Percentiles rank a stretch among this genome's conserved stretches.
Conservation (phyloP, 495 filamentous ascomycete genomes). For the Lasiosphaeria ovina region DNA sequence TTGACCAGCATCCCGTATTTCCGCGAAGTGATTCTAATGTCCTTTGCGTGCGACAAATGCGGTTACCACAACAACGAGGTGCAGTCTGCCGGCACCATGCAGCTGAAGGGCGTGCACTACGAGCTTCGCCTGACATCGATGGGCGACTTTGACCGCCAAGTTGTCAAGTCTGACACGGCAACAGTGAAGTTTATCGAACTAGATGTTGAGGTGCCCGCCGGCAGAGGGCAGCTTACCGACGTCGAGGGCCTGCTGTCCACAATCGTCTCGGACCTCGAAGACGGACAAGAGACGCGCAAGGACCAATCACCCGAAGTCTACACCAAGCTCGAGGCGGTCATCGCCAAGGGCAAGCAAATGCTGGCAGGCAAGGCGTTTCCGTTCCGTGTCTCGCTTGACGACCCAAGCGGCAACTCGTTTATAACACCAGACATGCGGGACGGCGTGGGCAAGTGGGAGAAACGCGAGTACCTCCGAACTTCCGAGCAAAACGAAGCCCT, state of each 20-base stretch:
- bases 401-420: constrained; percentile 95
- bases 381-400: constrained; percentile 83
- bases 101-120: constrained; percentile 81
- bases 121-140: constrained; percentile 66
- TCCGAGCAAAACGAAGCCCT: constrained; percentile 81
- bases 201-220: constrained; percentile 87
- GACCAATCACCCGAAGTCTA: constrained; percentile 69
- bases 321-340: constrained; percentile 69
- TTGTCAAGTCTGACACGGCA: constrained; percentile 88
- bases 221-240: constrained; percentile 85
- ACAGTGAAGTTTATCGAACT: constrained; percentile 77
- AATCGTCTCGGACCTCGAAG: constrained; percentile 71
- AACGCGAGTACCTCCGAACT: constrained; percentile 76
- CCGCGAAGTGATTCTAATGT: constrained; percentile 94
- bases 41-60: constrained; percentile 89
- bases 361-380: constrained; percentile 72
- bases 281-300: constrained; percentile 73
- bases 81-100: constrained; percentile 84
- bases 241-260: constrained; percentile 81
- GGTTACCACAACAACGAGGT: constrained; percentile 86
- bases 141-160: constrained; percentile 75
- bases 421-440: constrained; percentile 83
- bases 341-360: constrained; percentile 69
- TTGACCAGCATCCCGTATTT: constrained; percentile 93
- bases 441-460: constrained; percentile 74